phyloP scores from a whole-genome alignment of 2,329 filamentous ascomycete species.

The Curvularia sp. region DNA sequence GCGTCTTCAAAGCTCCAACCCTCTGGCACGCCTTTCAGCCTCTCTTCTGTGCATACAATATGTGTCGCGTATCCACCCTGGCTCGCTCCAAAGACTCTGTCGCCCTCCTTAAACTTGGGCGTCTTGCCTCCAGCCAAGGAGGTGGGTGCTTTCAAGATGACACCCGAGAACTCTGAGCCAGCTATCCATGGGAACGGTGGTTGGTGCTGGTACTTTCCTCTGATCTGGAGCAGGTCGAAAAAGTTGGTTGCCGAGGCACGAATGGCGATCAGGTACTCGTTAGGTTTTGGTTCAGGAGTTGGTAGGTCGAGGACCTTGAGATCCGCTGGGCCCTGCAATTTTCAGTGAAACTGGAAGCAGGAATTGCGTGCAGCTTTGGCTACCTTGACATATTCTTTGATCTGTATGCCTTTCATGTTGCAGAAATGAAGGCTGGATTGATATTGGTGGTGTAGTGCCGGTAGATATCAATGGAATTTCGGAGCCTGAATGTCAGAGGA shows the following conservation, averaged over 20 bases:
- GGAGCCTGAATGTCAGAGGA: no score
- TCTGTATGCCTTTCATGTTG: constrained; percentile 75
- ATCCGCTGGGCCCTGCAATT: constrained; percentile 73
- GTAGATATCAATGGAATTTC: background rate
- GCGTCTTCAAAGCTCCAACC: constrained; percentile 87
- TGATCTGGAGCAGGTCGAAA: constrained; percentile 94
- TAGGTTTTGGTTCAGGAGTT: constrained; percentile 72
- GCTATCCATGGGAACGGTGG: constrained; percentile 87
- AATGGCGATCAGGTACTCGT: constrained; percentile 87
- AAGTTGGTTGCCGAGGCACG: constrained; percentile 92
- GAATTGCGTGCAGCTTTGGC: constrained; percentile 12
- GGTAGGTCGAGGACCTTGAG: constrained; percentile 78
- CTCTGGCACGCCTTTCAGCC: constrained; percentile 75
- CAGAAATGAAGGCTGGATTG: background rate
- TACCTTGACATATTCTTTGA: constrained; percentile 78
- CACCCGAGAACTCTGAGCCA: constrained; percentile 85
- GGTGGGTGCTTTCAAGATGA: constrained; percentile 72
- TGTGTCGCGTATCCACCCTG: constrained; percentile 88
- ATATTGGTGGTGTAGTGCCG: background rate
- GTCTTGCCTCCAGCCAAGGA: constrained; percentile 51
- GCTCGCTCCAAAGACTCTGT: constrained; percentile 83
- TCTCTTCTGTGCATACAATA: constrained; percentile 69
- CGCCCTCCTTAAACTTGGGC: constrained; percentile 75
- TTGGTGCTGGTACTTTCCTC: constrained; percentile 94
- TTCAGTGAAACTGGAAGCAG: constrained; percentile 11